phyloP scores from a whole-genome alignment of 2,329 filamentous ascomycete species.

The Talaromyces sp. region DNA sequence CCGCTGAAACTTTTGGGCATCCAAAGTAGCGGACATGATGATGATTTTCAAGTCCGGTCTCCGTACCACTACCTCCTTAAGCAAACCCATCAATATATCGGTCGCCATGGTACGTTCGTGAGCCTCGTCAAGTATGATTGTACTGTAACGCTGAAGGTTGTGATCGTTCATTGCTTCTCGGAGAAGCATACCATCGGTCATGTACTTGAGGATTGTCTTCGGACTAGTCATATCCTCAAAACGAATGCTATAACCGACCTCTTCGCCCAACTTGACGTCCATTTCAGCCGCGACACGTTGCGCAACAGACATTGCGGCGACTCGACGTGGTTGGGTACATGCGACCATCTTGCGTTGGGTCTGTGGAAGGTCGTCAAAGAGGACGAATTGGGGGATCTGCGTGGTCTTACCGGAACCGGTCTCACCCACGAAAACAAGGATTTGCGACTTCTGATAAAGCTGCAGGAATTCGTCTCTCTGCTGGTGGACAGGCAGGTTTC shows the following conservation, averaged over 20 bases:
- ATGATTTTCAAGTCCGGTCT: constrained; percentile 93
- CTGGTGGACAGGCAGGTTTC: constrained; percentile 85
- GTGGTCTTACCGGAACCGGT: constrained; percentile 99
- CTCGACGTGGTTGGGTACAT: constrained; percentile 95
- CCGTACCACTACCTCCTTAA: constrained; percentile 82
- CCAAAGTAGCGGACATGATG: constrained; percentile 97
- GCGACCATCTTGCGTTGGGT: constrained; percentile 83
- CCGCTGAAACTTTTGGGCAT: constrained; percentile 95
- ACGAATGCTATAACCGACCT: constrained; percentile 98
- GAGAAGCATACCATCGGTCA: constrained; percentile 99
- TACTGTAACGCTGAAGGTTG: constrained; percentile 86
- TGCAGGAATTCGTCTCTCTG: constrained; percentile 92
- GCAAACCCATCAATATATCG: constrained; percentile 92
- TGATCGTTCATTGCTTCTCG: constrained; percentile 96
- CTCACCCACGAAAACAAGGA: constrained; percentile 97
- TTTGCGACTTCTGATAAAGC: constrained; percentile 89
- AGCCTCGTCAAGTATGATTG: constrained; percentile 96
- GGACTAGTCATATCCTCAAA: constrained; percentile 92
- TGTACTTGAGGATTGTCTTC: constrained; percentile 95
- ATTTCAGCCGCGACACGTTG: constrained; percentile 97
- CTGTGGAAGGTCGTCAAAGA: constrained; percentile 94
- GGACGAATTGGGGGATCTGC: constrained; percentile 96
- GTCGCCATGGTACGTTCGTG: constrained; percentile 97
- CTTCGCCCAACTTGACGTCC: constrained; percentile 86
- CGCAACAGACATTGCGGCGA: constrained; percentile 97